Base-by-base conservation (phyloP, 2,329 filamentous ascomycete genomes). In the Penicillium sp. region DNA sequence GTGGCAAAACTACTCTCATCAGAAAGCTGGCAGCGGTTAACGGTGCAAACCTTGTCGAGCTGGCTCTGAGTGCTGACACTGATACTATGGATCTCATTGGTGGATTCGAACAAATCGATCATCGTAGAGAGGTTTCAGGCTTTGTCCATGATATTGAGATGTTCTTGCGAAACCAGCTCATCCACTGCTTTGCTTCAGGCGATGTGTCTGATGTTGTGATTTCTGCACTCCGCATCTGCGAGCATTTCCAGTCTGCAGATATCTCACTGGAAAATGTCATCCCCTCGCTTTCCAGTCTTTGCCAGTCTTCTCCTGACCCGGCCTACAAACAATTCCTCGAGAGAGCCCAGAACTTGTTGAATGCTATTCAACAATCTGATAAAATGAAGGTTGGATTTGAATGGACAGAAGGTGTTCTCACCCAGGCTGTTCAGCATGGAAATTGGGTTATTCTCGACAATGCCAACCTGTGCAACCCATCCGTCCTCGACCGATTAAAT, bases 81-180 rank as follows among this genome's bases (percentile, higher is more conserved):
- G 94, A 99, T 72, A 92, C 93, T 1, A 96, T 96, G 86, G 94
- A 99, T 74, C 84, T 99, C 54, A 90, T 99, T 55, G 94, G 94
- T 67, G 94, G 94, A 0, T 99, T 96, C 69, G 94, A 99, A 72
- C 94, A 99, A 74, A 87, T 90, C 18, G 94, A 99, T 70, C 86
- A 90, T 22, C 81, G 89, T 50, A 83, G 93, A 53, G 85, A 89
- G 59, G 79, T 90, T 5, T 86, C 88, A 52, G 78, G 79, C n/a
- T 79, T 85, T 61, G 69, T 88, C 7, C 72, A 78, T 26, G 77
- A 82, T 46, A 69, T 89, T 13, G 76, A 78, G 13, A 67, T 76
- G 6, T 81, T 82, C 53, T 68, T 89, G 18, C 82, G 85, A 34
- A 63, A 62, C 20, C 64, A 73, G 6, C 65, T 73, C 24, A 66